Base-by-base conservation (phyloP, 1,284 basidiomycete genomes). In the Ceratobasidium sp. region DNA sequence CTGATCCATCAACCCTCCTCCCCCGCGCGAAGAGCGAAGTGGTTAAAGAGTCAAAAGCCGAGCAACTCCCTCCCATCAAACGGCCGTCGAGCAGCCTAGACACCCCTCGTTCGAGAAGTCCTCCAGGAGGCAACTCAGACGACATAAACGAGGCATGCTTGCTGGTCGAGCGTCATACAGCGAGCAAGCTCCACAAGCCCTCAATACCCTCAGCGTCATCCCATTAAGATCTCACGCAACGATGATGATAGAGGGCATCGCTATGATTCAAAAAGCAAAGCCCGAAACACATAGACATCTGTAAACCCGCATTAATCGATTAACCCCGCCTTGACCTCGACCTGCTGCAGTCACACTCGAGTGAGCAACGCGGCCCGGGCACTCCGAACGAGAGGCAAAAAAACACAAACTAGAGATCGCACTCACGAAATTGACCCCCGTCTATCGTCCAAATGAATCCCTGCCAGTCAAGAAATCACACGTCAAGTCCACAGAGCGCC, bases 231-330 rank as follows among this genome's bases (percentile, higher is more conserved):
- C 49, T 58, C 69, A 71, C 40, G 42, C 70, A 51, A 61, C 12
- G 42, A 60, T 56, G 58, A 20, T 46, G 61, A 44, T 49, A 76
- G 49, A 66, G 61, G 61, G 39, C 71, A 28, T 61, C 71, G 26
- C 39, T 73, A 58, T 39, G 72, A 76, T 76, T 76, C 72, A 76
- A 76, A 76, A 76, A 76, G 72, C 72, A 76, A 33, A 33, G n/a
- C n/a, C 70, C 46, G 46, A 76, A 64, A 76, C 72, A 75, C 28
- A 63, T 10, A 13, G 40, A 63, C 53, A 39, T 42, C 28, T 23
- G 20, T 28, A 76, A 76, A 76, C 40, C 51, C 49, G 49, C 40
- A 61, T 66, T 33, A 51, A 51, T 53, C 61, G 40, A 64, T 51
- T 46, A 20, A 53, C 61, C 72, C 72, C 61, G 51, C 58, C 66